Conservation (phyloP, 441 rosid species). For the Populus trichocarpa region DNA sequence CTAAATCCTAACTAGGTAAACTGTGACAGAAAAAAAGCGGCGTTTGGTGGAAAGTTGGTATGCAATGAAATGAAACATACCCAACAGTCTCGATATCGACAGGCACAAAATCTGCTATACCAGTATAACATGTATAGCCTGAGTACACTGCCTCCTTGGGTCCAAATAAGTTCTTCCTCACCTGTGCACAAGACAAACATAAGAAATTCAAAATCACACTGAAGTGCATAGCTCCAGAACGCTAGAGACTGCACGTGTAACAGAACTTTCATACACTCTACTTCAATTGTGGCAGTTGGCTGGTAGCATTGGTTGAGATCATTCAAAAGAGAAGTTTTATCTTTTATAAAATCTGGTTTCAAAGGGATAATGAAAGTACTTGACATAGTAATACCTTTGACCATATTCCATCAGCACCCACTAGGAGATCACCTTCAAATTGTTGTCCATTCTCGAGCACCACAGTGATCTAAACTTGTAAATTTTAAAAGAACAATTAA, state of each 20-base stretch:
- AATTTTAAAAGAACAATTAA: slow-evolving; percentile 15
- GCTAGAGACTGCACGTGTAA: neutral
- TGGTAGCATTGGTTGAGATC: neutral
- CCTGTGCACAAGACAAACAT: slow-evolving; percentile 35
- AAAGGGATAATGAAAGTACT: neutral
- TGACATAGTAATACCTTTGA: slow-evolving; percentile 56
- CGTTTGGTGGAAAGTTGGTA: neutral
- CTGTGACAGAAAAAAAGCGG: neutral
- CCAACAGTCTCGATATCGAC: slow-evolving; percentile 89
- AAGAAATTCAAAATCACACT: neutral
- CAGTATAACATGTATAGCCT: slow-evolving; percentile 89
- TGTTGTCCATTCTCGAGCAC: slow-evolving; percentile 71
- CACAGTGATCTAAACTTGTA: slow-evolving; percentile 57
- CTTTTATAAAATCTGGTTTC: neutral
- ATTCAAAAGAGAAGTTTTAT: neutral
- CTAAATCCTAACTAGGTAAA: neutral
- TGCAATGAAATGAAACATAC: slow-evolving; percentile 37
- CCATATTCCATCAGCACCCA: slow-evolving; percentile 95
- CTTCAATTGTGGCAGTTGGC: neutral
- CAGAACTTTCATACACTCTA: neutral
- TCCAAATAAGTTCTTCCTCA: slow-evolving; percentile 77
- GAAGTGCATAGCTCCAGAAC: neutral
- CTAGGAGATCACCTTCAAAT: slow-evolving; percentile 78
- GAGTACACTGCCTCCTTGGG: slow-evolving; percentile 68
- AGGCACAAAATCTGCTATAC: slow-evolving; percentile 92